Evolutionary conservation across 2,329 filamentous ascomycete species (phyloP), one percentile per base, ranked within the genome.

Genomic region (Graphilbum ipis-grandicollis): DNA sequence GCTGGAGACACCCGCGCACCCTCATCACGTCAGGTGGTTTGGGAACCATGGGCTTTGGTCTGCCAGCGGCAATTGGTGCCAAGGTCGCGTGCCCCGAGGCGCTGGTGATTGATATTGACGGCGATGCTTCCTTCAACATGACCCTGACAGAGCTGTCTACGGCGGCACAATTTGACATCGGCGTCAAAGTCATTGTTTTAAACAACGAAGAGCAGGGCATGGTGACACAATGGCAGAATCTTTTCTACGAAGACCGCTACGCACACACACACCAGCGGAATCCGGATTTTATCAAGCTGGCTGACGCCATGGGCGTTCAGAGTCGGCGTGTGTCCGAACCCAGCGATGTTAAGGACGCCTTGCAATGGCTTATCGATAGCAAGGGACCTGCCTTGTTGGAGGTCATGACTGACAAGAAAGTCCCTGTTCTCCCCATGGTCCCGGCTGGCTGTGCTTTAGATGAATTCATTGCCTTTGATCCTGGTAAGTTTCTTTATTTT

Each of bases 91-190:
- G 60, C 41, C 68, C 69, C 1, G 81, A 93, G 36, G 75, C 81
- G 43, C 72, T 93, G 35, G 88, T 96, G 42, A 75, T 96, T 41
- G 88, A 96, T 56, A 92, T 96, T 50, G 90, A 98, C 54, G 90
- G 90, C 43, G 90, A 96, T 55, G 90, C 88, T n/a, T 94, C 86
- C 4, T 96, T 98, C 66, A 83, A 84, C 68, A 96, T 98, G 90
- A 96, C 90, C 6, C 68, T 94, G 41, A 94, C 88, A 2, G 90
- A 98, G 62, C 75, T 98, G 37, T 82, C 80, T 33, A 94, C 88
- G 2, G 86, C 86, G 31, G 74, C 81, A 9, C 86, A 98, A 60
- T 96, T 96, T 66, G 82, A 90, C 62, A 94, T 96, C 55, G 86
- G 82, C 45, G 78, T 93, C 57, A 96, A 96, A 70, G 70, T 96